A percentile compares a stretch with the other conserved stretches of the same genome.
Conservation (phyloP, 2,329 filamentous ascomycete genomes). For the Paramyrothecium roridum region DNA sequence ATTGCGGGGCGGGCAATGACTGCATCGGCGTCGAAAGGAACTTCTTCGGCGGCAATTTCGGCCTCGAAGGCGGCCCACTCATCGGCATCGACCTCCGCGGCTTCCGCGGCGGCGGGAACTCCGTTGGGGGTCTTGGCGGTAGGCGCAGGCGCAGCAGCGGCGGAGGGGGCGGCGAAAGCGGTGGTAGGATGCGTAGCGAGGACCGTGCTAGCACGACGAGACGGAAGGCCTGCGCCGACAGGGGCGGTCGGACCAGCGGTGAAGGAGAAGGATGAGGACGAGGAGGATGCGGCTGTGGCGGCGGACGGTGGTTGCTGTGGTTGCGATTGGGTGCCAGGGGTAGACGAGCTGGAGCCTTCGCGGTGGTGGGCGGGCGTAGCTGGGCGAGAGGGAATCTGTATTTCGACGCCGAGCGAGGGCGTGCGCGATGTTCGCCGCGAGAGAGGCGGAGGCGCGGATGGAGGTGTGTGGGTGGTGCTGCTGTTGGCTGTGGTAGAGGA, state of each 20-base stretch:
- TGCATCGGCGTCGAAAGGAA: constrained; percentile 41
- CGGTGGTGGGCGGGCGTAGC: constrained; percentile 52
- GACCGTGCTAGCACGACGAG: constrained; percentile 20
- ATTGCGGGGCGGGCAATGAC: constrained; percentile 69
- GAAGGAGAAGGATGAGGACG: neutral
- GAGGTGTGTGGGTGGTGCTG: neutral
- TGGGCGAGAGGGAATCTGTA: constrained; percentile 61
- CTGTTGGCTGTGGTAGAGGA: neutral
- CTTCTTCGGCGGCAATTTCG: constrained; percentile 59
- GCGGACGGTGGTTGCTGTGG: constrained; percentile 9
- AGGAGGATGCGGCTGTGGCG: neutral
- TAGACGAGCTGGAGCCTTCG: constrained; percentile 35
- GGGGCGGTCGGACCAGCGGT: constrained; percentile 9
- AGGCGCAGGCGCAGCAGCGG: constrained; percentile 18
- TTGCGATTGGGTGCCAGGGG: constrained; percentile 16
- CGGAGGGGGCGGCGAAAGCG: neutral
- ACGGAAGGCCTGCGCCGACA: constrained; percentile 23
- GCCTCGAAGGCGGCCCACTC: constrained; percentile 88
- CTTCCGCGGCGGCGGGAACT: constrained; percentile 7
- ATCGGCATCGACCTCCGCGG: constrained; percentile 57
- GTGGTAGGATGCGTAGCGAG: neutral
- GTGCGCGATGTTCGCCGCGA: constrained; percentile 47
- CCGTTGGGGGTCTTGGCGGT: constrained; percentile 12
- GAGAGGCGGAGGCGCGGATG: constrained; percentile 37
- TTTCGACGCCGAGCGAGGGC: constrained; percentile 53